Conservation (phyloP, 805 yeast genomes). For the Saturnispora saitoi region DNA sequence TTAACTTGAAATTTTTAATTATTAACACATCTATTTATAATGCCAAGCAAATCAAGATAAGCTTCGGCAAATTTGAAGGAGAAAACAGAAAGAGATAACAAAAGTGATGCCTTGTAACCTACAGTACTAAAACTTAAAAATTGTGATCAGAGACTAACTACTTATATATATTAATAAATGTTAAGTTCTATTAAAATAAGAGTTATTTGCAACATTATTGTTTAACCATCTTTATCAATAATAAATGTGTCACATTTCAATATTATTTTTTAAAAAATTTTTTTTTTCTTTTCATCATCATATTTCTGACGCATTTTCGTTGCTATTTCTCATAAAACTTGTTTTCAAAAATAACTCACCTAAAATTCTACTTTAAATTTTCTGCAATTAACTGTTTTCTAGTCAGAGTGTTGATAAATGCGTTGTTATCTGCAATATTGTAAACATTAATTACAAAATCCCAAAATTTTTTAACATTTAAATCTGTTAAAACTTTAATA, state of each 20-base stretch:
- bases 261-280: too few relatives aligned
- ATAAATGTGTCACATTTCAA: too few relatives aligned
- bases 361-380: neutral
- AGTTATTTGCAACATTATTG: too few relatives aligned
- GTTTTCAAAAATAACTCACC: too few relatives aligned
- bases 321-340: too few relatives aligned
- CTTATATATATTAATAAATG: neutral
- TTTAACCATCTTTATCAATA: too few relatives aligned
- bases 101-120: neutral
- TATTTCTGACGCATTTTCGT: too few relatives aligned
- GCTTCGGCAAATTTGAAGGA: neutral
- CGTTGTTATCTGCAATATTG: conserved; percentile 28
- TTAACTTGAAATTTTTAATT: too few relatives aligned
- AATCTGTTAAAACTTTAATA: conserved; percentile 30
- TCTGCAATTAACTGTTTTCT: conserved; percentile 9
- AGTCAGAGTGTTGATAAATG: conserved; percentile 13
- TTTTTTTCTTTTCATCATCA: too few relatives aligned
- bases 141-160: neutral
- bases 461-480: conserved; percentile 41
- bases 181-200: too few relatives aligned
- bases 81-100: neutral
- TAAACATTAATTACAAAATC: conserved; percentile 31
- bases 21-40: neutral
- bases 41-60: neutral
- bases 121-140: neutral